Evolutionary conservation across 257 asterid genomes (phyloP), one percentile per base, ranked within the genome.

Genomic region (Scutellaria baicalensis): DNA sequence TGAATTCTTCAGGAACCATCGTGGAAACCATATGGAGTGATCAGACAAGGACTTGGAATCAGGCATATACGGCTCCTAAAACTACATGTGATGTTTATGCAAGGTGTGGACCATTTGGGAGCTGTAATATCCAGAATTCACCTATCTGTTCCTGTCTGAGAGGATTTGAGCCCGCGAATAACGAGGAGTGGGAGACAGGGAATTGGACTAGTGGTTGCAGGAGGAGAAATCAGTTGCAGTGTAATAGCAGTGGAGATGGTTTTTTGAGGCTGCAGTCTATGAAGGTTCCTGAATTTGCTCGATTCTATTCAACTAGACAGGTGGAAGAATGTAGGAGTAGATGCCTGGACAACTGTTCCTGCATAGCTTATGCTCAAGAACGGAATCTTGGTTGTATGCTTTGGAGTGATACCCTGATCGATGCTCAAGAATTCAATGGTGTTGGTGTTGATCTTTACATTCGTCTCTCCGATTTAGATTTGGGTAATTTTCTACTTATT

Each of bases 141-240:
- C 80, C 82, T 0, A 49, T 80, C 14, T 82, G 87, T 45, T 66
- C 81, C 10, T 82, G 87, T 54, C 17, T 82, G 75, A 76, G 31
- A 40, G 87, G 87, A 36, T 82, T 73, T 14, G 84, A 70, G 21
- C 84, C 82, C 4, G 23, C 6, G 8, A 64, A 64, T 8, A 8
- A 0, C 0, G 63, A 67, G 0, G 81, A 82, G 43, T 82, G 87
- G 87, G 36, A 11, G 7, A 59, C 40, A 0, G 84, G 84, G 36
- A 74, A 73, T 31, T 79, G 82, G 84, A 74, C 62, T 5, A 13
- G 69, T 8, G 87, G 87, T 5, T 82, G 87, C 49, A 5, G 2
- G 6, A 73, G 87, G 66, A 68, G 12, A 9, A 77, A 7, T 23
- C 49, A 5, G 0, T 47, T 79, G 69, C 69, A 65, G 44, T 82